Base-by-base conservation (phyloP, 306 rosid genomes). In the Fagus sylvatica region DNA sequence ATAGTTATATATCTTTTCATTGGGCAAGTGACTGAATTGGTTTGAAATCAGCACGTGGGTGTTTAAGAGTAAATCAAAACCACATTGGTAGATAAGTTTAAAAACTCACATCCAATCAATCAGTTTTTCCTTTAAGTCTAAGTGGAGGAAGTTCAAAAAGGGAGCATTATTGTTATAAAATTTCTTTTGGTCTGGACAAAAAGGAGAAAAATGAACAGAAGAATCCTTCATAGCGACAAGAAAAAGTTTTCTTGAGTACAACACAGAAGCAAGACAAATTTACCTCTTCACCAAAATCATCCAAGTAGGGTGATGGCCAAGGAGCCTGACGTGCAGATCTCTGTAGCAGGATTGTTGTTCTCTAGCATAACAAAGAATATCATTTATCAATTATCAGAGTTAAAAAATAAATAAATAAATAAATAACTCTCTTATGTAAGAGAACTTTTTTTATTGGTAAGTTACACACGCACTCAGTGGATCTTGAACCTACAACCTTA, bases 201-300 rank as follows among this genome's bases (percentile, higher is more conserved):
- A 59, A 3, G 70, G 3, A 33, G 48, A 65, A 37, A 65, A 65
- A 65, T 62, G 42, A 62, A 36, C 22, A 65, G 32, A 65, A 37
- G 17, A 64, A 64, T 22, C 68, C 8, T 61, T 22, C 32, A 55
- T n/a, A 22, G 8, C 1, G 3, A 22, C 11, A n/a, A 55, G 61
- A 19, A 60, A n/a, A 66, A 6, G 32, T 7, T 46, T 10, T 46
- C 9, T 46, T 46, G 30, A 22, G 71, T 39, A 7, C 51, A 1
- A 37, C 71, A 36, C 80, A 49, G 32, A 74, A 67, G 66, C 54
- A 33, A 61, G 53, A 73, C 73, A n/a, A 62, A 71, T 76, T 82
- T 86, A 93, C 99, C 96, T 93, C 99, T 81, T 96, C 99, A 7
- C 99, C 99, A 86, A 91, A 96, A 78, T 87, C 86, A 86, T 96